Evolutionary conservation across 768 basidiomycete species (phyloP).

Genomic region (Amanita muscaria): DNA sequence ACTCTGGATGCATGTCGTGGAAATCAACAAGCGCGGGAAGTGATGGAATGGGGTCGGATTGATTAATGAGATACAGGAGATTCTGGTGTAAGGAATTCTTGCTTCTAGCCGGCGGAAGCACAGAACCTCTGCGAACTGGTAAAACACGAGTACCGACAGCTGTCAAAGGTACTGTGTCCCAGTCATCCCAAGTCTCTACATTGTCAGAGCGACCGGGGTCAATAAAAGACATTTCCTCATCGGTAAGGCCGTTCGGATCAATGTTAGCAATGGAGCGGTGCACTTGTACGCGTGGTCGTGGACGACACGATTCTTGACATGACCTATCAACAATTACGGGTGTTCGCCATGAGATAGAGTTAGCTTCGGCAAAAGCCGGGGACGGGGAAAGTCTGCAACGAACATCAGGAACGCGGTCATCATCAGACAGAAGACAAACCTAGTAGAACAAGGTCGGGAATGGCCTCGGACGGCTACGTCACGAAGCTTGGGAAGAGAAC

Average conservation of each 20-base stretch:
- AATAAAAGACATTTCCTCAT: slow-evolving; percentile 16
- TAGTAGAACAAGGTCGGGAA: no score
- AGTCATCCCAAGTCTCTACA: neutral
- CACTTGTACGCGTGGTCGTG: neutral
- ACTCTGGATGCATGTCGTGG: slow-evolving; percentile 30
- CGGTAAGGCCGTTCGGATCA: slow-evolving; percentile 17
- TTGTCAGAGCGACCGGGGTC: slow-evolving; percentile 18
- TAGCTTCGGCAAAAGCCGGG: neutral
- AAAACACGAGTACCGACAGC: neutral
- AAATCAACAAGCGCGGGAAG: slow-evolving; percentile 39
- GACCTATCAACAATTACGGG: no score
- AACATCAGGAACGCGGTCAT: no score
- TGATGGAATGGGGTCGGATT: slow-evolving; percentile 20
- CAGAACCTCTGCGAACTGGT: neutral
- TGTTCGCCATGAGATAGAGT: neutral
- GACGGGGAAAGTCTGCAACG: no score
- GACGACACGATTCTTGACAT: neutral
- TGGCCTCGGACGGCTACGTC: no score
- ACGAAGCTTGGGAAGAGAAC: neutral
- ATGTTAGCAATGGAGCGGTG: slow-evolving; percentile 1
- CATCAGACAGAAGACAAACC: no score
- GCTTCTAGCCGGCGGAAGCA: slow-evolving; percentile 21
- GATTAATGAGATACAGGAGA: slow-evolving; percentile 29
- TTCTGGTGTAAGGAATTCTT: slow-evolving; percentile 32
- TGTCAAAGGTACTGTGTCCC: neutral